Percentiles rank a stretch among this genome's conserved stretches.
Evolutionary conservation across 1,139 yeast genomes (phyloP).

Genomic region (Candida sp.): DNA sequence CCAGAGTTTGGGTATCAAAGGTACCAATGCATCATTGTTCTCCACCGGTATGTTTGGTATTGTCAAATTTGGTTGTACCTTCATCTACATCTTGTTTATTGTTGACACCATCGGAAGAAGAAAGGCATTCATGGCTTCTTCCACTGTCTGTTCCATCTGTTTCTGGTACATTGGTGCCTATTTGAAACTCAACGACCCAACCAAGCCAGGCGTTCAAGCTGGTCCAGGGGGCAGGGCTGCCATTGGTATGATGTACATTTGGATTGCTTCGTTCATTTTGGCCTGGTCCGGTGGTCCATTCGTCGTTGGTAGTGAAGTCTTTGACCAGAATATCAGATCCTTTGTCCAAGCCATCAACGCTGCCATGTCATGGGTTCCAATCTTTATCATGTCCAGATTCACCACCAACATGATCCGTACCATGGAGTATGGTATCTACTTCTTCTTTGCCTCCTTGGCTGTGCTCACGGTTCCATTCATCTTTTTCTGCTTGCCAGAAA

Average conservation of each 20-base stretch:
- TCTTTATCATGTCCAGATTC: conserved; percentile 43
- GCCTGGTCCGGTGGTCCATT: conserved; percentile 53
- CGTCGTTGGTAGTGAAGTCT: conserved; percentile 46
- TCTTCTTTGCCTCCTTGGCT: conserved; percentile 42
- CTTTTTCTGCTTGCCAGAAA: conserved; percentile 41
- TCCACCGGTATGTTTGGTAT: conserved; percentile 50
- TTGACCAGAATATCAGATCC: conserved; percentile 45
- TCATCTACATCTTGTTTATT: conserved; percentile 38
- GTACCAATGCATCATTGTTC: conserved; percentile 41
- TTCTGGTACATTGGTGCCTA: conserved; percentile 51
- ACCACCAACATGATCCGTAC: conserved; percentile 40
- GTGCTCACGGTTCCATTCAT: conserved; percentile 38
- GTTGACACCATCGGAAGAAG: conserved; percentile 45
- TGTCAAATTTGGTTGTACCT: conserved; percentile 42
- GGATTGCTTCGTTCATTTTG: conserved; percentile 46
- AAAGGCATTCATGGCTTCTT: conserved; percentile 41
- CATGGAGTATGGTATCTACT: conserved; percentile 46
- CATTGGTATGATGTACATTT: conserved; percentile 46
- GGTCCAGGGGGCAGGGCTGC: conserved; percentile 51
- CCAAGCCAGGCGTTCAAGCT: conserved; percentile 35
- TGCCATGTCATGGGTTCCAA: conserved; percentile 48
- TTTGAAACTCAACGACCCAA: conserved; percentile 41
- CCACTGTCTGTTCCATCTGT: conserved; percentile 40
- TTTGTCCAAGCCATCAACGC: conserved; percentile 49
- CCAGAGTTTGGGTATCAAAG: conserved; percentile 41